Conservation (phyloP, 208 protist species). For the Wallacemonas rigidus region DNA sequence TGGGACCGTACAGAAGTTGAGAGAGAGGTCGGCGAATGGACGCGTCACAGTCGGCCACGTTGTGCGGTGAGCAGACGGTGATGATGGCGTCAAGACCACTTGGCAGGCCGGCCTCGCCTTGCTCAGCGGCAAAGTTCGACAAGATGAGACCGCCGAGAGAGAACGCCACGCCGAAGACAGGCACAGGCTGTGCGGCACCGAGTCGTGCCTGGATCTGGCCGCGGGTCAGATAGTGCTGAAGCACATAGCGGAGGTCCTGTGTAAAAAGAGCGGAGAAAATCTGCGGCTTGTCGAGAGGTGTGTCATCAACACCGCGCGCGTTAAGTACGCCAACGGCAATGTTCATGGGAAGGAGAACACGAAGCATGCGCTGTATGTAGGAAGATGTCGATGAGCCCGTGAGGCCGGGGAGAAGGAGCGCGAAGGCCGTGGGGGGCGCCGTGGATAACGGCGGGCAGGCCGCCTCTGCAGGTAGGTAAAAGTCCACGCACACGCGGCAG, state of each 20-base stretch:
- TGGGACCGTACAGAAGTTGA: constrained; percentile 26
- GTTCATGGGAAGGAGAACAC: constrained; percentile 25
- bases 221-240: constrained; percentile 38
- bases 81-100: constrained; percentile 38
- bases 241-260: constrained; percentile 52
- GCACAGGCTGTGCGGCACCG: constrained; percentile 14
- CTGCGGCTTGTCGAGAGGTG: constrained; percentile 52
- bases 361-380: constrained; percentile 59
- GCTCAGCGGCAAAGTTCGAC: constrained; percentile 61
- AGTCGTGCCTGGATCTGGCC: constrained; percentile 1
- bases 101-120: constrained; percentile 31
- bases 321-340: constrained; percentile 50
- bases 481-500: constrained; percentile 66
- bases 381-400: constrained; percentile 44
- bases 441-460: neutral
- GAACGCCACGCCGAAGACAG: constrained; percentile 65
- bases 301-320: constrained; percentile 60
- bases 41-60: constrained; percentile 31
- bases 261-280: constrained; percentile 67
- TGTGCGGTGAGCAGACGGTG: constrained; percentile 51
- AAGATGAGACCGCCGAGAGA: constrained; percentile 66
- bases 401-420: constrained; percentile 68
- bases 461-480: constrained; percentile 24
- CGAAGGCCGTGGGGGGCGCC: constrained; percentile 30
- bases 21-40: constrained; percentile 25